Evolutionary conservation across 140 eudicot genomes (phyloP), one percentile per base, ranked within the genome.

Genomic region (Oenanthe javanica): DNA sequence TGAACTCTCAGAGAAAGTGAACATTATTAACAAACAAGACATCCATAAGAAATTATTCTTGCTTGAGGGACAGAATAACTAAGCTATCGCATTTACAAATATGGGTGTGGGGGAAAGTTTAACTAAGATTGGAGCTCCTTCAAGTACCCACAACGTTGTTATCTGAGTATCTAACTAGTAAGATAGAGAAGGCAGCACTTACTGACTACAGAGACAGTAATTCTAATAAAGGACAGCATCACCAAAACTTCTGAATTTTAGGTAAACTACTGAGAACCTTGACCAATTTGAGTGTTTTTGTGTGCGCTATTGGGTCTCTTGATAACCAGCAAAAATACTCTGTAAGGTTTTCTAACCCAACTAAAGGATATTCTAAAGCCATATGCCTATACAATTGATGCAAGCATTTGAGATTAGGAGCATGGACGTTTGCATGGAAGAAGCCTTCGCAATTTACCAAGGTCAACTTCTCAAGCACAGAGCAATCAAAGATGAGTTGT

Each of bases 391-490:
- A 48, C 0, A 0, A 2, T 6, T 23, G 59, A 15, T 52, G 59
- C 4, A 52, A 2, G 59, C 59, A 52, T 11, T 15, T 52, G 59
- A 52, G 59, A 15, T 52, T 52, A 52, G 59, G 71, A 63, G 71
- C 71, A 63, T 13, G 38, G 71, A 63, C n/a, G 71, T 63, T 63
- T 14, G 12, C 11, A 63, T 1, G 71, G 4, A 0, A 63, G 43
- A 66, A 4, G 27, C 45, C 73, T 0, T 23, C 21, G 4, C 73
- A 27, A 66, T 1, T 0, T 0, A 66, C 1, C 42, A 66, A 66
- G 73, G 6, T 66, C 73, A 66, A 66, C 6, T 11, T 66, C 73
- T 66, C 73, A 31, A 66, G 73, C 73, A 66, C 42, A 31, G 73
- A 45, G 73, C 73, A 66, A 66, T 66, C 43, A 15, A n/a, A 63